Evolutionary conservation across 1,284 basidiomycete genomes (phyloP).

Genomic region (Cryptococcus sp.): DNA sequence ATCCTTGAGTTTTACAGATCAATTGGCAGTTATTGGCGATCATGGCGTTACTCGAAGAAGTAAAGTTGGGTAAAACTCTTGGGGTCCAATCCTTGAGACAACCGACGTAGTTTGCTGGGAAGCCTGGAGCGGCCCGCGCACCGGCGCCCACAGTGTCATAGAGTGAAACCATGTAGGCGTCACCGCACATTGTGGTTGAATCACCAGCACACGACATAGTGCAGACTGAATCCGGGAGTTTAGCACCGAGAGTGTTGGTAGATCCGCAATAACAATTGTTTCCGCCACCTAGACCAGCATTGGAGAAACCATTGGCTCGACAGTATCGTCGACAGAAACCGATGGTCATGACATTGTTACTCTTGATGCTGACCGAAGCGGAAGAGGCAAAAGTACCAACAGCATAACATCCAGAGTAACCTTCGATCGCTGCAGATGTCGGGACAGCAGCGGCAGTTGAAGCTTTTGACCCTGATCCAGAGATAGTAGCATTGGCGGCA

Average conservation of each 20-base stretch:
- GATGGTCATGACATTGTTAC: constrained; percentile 8
- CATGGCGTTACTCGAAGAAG: constrained; percentile 13
- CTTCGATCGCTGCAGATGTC: constrained; percentile 11
- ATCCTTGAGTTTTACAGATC: constrained; percentile 18
- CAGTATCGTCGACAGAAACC: constrained; percentile 18
- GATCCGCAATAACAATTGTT: constrained; percentile 9
- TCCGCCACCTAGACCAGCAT: constrained; percentile 11
- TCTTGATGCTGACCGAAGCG: constrained; percentile 5
- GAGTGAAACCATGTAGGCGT: constrained; percentile 11
- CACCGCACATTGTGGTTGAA: constrained; percentile 21
- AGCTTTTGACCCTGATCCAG: not conserved
- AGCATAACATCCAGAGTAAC: constrained; percentile 26
- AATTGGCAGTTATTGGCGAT: constrained; percentile 17
- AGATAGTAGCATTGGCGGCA: not conserved
- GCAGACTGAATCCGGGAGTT: constrained; percentile 11
- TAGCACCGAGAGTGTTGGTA: not conserved
- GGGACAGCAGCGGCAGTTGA: constrained; percentile 3
- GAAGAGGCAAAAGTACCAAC: constrained; percentile 13
- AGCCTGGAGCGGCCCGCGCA: constrained; percentile 10
- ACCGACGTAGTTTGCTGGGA: constrained; percentile 25
- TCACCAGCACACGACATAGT: constrained; percentile 19
- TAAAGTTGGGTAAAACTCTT: constrained; percentile 14
- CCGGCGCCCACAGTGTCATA: constrained; percentile 33
- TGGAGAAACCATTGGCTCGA: constrained; percentile 6
- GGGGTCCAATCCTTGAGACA: constrained; percentile 20